A percentile compares a stretch with the other conserved stretches of the same genome.
phyloP scores from a whole-genome alignment of 108 stramenopile genomes.

The Cylindrotheca closterium region DNA sequence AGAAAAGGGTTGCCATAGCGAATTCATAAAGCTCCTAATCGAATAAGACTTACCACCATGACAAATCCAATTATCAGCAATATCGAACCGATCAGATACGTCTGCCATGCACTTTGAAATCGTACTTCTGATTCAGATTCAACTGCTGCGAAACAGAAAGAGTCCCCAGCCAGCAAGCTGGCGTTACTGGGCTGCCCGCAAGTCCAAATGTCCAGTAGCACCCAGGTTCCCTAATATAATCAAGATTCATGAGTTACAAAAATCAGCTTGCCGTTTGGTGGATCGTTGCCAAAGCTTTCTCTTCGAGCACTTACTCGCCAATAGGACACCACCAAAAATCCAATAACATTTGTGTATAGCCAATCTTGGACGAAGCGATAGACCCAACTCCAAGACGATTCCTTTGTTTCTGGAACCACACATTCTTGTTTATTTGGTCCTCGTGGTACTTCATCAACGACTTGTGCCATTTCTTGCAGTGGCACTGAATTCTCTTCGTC shows the following conservation, averaged over 20 bases:
- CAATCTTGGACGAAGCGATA: conserved; percentile 38
- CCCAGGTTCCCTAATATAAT: too few relatives aligned
- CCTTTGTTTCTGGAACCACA: conserved; percentile 2
- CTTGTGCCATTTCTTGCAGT: too few relatives aligned
- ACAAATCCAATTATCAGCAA: conserved; percentile 13
- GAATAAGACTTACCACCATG: conserved; percentile 9
- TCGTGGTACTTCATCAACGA: too few relatives aligned
- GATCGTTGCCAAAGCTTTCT: too few relatives aligned
- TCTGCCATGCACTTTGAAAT: conserved; percentile 8
- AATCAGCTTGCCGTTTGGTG: too few relatives aligned
- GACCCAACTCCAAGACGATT: too few relatives aligned
- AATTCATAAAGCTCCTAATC: background rate
- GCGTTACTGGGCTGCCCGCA: conserved; percentile 29
- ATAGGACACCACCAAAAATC: conserved; percentile 23
- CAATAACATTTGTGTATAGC: conserved; percentile 22
- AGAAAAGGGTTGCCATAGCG: background rate
- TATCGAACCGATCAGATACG: conserved; percentile 21
- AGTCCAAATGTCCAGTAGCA: conserved; percentile 22
- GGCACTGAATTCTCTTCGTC: too few relatives aligned
- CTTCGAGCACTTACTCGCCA: too few relatives aligned
- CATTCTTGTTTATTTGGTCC: conserved; percentile 2
- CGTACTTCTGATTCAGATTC: conserved; percentile 7
- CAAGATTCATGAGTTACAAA: too few relatives aligned
- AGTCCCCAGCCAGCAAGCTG: conserved; percentile 16
- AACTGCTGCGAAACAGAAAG: conserved; percentile 24